Percentiles rank a stretch among this genome's conserved stretches.
phyloP scores from a whole-genome alignment of 1,139 yeast species.

The Debaryomyces nepalensis region DNA sequence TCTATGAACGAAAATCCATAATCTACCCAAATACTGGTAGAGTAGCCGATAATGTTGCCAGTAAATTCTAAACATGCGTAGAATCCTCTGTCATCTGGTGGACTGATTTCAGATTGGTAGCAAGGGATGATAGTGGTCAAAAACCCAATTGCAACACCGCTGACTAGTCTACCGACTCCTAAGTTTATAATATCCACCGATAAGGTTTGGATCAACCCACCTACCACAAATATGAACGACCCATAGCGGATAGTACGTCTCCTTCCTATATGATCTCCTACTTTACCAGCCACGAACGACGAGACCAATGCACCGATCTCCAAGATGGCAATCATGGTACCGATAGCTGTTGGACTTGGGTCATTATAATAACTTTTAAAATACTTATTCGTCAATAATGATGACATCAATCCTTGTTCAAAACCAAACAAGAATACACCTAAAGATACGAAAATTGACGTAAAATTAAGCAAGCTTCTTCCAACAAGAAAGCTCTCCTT shows the following conservation, averaged over 20 bases:
- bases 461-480: constrained; percentile 55
- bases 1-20: constrained; percentile 71
- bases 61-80: constrained; percentile 92
- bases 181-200: constrained; percentile 50
- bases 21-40: constrained; percentile 90
- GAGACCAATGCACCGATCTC: constrained; percentile 82
- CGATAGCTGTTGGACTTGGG: constrained; percentile 57
- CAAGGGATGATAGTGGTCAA: constrained; percentile 95
- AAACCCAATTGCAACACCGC: constrained; percentile 89
- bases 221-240: constrained; percentile 76
- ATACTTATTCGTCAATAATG: constrained; percentile 66
- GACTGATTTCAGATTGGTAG: constrained; percentile 89
- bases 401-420: constrained; percentile 66
- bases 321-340: constrained; percentile 56
- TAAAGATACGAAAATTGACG: constrained; percentile 60
- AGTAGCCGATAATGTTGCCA: constrained; percentile 86
- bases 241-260: constrained; percentile 82
- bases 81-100: constrained; percentile 86
- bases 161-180: constrained; percentile 74
- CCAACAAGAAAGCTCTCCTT: constrained; percentile 56
- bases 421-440: constrained; percentile 67
- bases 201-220: constrained; percentile 75
- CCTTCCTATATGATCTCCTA: constrained; percentile 83
- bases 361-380: constrained; percentile 75
- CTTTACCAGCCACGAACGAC: constrained; percentile 73